Evolutionary conservation across 306 rosid genomes (phyloP), one percentile per base, ranked within the genome.

Genomic region (Dalbergia oliveri): DNA sequence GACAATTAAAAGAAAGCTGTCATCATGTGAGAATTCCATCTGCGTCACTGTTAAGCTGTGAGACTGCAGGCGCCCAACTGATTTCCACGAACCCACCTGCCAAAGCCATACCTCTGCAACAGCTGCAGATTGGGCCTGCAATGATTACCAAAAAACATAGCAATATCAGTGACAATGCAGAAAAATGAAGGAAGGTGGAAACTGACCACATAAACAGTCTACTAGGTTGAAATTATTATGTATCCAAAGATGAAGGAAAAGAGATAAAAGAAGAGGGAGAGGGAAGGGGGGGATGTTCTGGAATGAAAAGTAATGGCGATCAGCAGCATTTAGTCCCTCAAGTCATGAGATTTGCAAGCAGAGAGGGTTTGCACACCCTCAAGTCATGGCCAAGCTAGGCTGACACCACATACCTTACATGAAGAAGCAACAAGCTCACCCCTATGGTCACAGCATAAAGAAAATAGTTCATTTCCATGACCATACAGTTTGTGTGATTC

Each of bases 401-500:
- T 37, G 78, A 45, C 68, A 68, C 70, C 54, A 71, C 83, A 78
- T 90, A 93, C 99, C 98, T 96, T 96, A 75, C 99, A 96, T 33
- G 99, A 89, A 6, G 98, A 96, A 82, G 98, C 97, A 37, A 96
- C 97, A 68, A 96, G 92, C 83, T 86, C 89, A 74, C 99, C 98
- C 61, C 70, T 79, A 78, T 86, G 97, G 85, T 96, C 94, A 76
- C 97, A 93, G 84, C 99, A 91, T 44, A 96, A 56, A 72, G 99
- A 86, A 73, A 91, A 96, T 53, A 96, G 86, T 53, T 96, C 99
- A 83, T 96, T 96, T 77, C 99, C 99, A 68, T 96, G 99, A 82
- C 98, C 99, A 68, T 96, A 96, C 75, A 96, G 97, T 81, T 96
- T 96, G 81, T 96, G 98, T 8, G 99, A 89, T 86, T 96, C 99